phyloP scores from a whole-genome alignment of 768 basidiomycete species.

The Auriscalpium microsporum region DNA sequence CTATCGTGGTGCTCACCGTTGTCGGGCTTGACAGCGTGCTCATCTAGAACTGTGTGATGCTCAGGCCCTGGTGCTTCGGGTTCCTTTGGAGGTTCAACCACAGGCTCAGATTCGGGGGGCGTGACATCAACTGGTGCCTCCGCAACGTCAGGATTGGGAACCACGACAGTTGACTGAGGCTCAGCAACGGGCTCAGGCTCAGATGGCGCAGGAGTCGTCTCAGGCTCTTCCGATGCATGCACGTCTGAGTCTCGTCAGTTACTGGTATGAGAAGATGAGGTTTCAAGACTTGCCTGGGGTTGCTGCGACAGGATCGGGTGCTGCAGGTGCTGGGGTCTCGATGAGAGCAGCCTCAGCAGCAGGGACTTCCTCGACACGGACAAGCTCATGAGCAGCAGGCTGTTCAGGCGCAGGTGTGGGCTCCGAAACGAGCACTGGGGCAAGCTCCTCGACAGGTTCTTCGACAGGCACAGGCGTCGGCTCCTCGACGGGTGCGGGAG shows the following conservation, averaged over 20 bases:
- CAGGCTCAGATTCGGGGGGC: neutral
- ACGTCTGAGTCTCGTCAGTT: neutral
- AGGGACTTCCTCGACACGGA: too few relatives aligned
- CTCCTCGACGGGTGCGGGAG: neutral
- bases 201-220: neutral
- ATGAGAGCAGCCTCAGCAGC: too few relatives aligned
- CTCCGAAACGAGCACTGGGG: neutral
- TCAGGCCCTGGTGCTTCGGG: neutral
- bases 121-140: neutral
- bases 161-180: neutral
- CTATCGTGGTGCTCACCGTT: too few relatives aligned
- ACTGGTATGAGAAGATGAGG: neutral
- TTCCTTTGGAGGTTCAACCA: neutral
- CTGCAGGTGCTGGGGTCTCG: neutral
- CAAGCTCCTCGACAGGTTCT: neutral
- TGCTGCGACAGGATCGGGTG: neutral
- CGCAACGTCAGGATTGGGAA: neutral
- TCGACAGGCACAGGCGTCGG: neutral
- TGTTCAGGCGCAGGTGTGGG: neutral
- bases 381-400: neutral
- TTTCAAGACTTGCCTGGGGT: neutral
- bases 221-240: neutral
- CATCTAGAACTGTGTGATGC: neutral
- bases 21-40: neutral
- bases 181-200: neutral